Base-by-base conservation (phyloP, 345 rosid species). In the Salix purpurea region DNA sequence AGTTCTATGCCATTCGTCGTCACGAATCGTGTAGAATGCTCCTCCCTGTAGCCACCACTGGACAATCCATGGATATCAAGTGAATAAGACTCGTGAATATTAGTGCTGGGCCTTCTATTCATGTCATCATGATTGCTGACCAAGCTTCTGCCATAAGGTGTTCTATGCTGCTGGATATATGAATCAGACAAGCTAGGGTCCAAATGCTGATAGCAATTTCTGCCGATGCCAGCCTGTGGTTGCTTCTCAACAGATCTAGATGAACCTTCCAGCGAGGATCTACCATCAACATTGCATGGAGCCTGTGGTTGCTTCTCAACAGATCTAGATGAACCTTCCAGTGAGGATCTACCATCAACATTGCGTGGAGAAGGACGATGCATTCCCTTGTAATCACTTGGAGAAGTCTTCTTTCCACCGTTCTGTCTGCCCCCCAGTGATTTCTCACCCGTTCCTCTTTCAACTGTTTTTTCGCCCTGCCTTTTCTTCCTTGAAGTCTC, bases 61-160 rank as follows among this genome's bases (percentile, higher is more conserved):
- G 81, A 71, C 61, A 58, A 65, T 70, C 87, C 80, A 65, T 50
- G 80, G 69, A 70, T 50, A 72, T 87, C 87, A 32, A 36, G 73
- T 12, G 73, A 9, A 76, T 76, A 75, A 24, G 83, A 79, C 28
- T 69, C 78, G 9, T 60, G 74, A 46, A 32, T 42, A 76, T 44
- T 70, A 58, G 72, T 58, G 74, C 71, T 16, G 30, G 76, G 83
- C 28, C 80, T 82, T 42, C 80, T 83, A 69, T 84, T 83, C 56
- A 77, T 80, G 65, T 76, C 88, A 73, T 82, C 87, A 6, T 77
- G 67, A 50, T 79, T 65, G 66, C 72, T 79, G 67, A 86, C 65
- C 62, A 23, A 3, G 66, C 65, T 61, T 69, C 76, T 81, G 72
- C 75, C 80, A 81, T 78, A 82, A 69, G 84, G 76, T 39, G 78